Evolutionary conservation across 2,329 filamentous ascomycete species (phyloP).

Genomic region (Aspergillus sp.): DNA sequence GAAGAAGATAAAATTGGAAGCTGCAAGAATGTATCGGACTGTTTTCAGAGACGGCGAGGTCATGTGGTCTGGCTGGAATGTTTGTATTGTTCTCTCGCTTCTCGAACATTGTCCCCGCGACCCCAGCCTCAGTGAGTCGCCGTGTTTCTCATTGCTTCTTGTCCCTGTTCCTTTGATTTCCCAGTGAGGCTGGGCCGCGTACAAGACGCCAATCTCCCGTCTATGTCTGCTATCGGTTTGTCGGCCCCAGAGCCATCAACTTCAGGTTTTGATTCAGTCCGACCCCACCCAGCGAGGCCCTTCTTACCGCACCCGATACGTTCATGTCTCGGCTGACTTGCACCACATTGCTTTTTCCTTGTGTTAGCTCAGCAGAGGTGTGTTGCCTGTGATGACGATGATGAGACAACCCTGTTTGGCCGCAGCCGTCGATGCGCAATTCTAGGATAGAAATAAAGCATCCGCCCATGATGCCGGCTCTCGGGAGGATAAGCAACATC

Average conservation of each 20-base stretch:
- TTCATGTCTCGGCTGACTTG: slow-evolving; percentile 8
- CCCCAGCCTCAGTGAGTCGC: neutral
- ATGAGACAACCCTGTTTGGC: neutral
- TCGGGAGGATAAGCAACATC: neutral
- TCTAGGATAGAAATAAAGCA: neutral
- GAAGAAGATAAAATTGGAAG: neutral
- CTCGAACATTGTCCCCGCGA: neutral
- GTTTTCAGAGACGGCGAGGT: neutral
- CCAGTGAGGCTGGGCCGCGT: slow-evolving; percentile 7
- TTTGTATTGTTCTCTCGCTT: slow-evolving; percentile 4
- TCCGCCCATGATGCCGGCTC: neutral
- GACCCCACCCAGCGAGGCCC: neutral
- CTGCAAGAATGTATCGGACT: neutral
- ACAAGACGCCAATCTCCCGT: neutral
- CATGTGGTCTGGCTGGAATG: neutral
- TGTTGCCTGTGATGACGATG: neutral
- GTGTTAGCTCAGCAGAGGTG: neutral
- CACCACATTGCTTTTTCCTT: neutral
- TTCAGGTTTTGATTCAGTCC: neutral
- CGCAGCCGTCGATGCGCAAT: slow-evolving; percentile 9
- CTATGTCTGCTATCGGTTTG: neutral
- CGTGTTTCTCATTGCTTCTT: neutral
- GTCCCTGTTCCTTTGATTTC: neutral
- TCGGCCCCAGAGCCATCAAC: slow-evolving; percentile 4
- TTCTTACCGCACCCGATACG: slow-evolving; percentile 19